Evolutionary conservation across 768 basidiomycete species (phyloP).

Genomic region (Thelephora aurantiotincta): DNA sequence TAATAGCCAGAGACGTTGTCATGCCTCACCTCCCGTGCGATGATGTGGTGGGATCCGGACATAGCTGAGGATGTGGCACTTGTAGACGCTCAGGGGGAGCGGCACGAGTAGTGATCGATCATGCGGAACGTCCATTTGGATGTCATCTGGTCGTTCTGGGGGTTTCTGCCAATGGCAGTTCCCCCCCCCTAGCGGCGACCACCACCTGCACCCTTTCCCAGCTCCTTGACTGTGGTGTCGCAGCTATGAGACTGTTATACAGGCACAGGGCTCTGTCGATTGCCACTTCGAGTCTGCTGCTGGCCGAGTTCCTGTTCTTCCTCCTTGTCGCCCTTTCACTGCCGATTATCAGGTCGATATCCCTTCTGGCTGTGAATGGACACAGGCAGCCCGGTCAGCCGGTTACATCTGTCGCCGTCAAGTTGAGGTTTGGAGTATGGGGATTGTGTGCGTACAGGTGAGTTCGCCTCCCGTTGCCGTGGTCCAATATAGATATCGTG

Average conservation of each 20-base stretch:
- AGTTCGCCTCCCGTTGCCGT: conserved; percentile 1
- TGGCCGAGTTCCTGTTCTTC: conserved; percentile 55
- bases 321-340: conserved; percentile 65
- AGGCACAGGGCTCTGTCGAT: conserved; percentile 32
- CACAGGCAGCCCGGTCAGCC: conserved; percentile 12
- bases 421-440: conserved; percentile 70
- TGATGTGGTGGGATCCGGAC: no score
- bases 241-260: background rate
- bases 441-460: conserved; percentile 60
- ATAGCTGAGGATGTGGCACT: no score
- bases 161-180: no score
- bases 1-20: no score
- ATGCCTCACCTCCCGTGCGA: no score
- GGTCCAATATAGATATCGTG: background rate
- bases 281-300: conserved; percentile 32
- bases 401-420: conserved; percentile 38
- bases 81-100: no score
- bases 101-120: no score
- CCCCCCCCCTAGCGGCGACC: no score
- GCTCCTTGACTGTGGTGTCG: background rate
- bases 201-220: no score
- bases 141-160: no score
- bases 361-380: conserved; percentile 33
- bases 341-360: conserved; percentile 59
- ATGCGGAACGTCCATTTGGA: no score